These are phyloP conservation scores for Fusarium virguliforme DNA, from an alignment of 2,329 filamentous ascomycete species.

Conservation along the genomic window DNA sequence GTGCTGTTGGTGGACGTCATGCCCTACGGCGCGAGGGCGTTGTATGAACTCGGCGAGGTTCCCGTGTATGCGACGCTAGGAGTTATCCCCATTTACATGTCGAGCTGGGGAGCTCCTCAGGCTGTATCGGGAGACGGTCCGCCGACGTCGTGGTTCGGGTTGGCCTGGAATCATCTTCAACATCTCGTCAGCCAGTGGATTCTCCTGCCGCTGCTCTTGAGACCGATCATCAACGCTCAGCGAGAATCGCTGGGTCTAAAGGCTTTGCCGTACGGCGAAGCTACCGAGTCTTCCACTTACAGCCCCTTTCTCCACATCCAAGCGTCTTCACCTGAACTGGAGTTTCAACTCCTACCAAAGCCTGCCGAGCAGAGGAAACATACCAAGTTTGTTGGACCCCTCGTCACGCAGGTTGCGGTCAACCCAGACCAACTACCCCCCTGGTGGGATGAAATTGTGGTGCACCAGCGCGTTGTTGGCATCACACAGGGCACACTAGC, in stretches of 20 bases:
- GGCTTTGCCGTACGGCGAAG: slow-evolving; percentile 51
- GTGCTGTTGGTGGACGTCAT: slow-evolving; percentile 59
- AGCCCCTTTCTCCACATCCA: slow-evolving; percentile 60
- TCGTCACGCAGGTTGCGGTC: slow-evolving; percentile 49
- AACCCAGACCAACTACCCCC: slow-evolving; percentile 46
- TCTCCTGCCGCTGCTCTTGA: slow-evolving; percentile 49
- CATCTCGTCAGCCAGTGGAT: slow-evolving; percentile 52
- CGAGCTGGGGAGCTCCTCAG: slow-evolving; percentile 50
- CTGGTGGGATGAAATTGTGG: slow-evolving; percentile 55
- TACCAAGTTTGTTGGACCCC: slow-evolving; percentile 55
- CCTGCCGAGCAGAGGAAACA: slow-evolving; percentile 36
- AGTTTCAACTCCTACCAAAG: slow-evolving; percentile 53
- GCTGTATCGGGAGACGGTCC: slow-evolving; percentile 55
- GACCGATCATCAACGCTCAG: slow-evolving; percentile 53
- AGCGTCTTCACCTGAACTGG: slow-evolving; percentile 55
- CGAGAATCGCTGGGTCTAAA: slow-evolving; percentile 51
- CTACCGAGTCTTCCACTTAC: slow-evolving; percentile 55
- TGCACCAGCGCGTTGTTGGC: slow-evolving; percentile 53
- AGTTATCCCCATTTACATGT: slow-evolving; percentile 59
- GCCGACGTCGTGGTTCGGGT: slow-evolving; percentile 47
- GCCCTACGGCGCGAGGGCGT: slow-evolving; percentile 56
- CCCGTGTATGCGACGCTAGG: slow-evolving; percentile 58
- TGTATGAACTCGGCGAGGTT: slow-evolving; percentile 56
- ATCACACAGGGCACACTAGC: slow-evolving; percentile 60
- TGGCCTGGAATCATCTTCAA: slow-evolving; percentile 50